Base-by-base conservation (phyloP, 768 basidiomycete genomes). In the Sarcodon sp. region DNA sequence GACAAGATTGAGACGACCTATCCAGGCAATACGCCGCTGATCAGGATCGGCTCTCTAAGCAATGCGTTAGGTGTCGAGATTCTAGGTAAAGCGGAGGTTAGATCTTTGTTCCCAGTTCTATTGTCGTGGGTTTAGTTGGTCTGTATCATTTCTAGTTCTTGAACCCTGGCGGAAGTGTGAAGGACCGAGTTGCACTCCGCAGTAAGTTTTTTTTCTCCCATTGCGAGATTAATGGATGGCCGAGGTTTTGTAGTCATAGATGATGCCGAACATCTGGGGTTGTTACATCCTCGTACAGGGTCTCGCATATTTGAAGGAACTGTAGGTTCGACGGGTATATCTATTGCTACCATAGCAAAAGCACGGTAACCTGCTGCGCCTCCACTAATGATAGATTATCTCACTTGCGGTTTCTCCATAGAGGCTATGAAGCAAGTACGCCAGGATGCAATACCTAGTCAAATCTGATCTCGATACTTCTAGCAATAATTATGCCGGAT, bases 271-370 rank as follows among this genome's bases (percentile, higher is more conserved):
- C 73, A 73, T 7, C 69, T 76, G 51, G 92, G 92, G 0, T 67
- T 90, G 2, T 66, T 99, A 1, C 75, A 81, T 48, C 96, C 93
- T 0, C 64, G 91, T 52, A 92, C 89, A 0, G 85, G 87, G 6
- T 96, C 88, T 0, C 79, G 88, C 6, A 91, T 99, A 35, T 99
- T 98, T 50, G 96, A 98, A 63, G 96, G 96, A 3, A 99, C 94
- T 0, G 89, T 94, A 3, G 96, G 90, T 7, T 92, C 89, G 0
- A 96, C 92, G 0, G 92, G 96, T 6, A 98, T 98, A 49, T 96
- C 92, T 1, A 82, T 99, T 45, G 94, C 96, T 0, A 96, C 87
- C 3, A 86, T 99, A 45, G 87, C 91, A 1, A 75, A 76, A 53
- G 91, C 92, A 9, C 80, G 84, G 90, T 87, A 54, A 44, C 31